Evolutionary conservation across 805 yeast species (phyloP).

Genomic region (Saccharomycopsis olivae): DNA sequence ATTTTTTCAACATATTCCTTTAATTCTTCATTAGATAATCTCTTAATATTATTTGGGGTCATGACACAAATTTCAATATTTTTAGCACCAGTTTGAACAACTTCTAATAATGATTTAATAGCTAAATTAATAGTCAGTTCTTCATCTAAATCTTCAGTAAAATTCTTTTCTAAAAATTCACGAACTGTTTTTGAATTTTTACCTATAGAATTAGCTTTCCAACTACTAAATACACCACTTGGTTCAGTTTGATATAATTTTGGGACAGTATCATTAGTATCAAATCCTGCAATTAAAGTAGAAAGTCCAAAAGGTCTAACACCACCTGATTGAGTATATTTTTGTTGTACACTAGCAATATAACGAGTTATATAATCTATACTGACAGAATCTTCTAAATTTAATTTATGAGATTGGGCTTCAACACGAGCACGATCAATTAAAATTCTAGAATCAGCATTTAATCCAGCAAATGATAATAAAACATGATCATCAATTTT

Average conservation of each 20-base stretch:
- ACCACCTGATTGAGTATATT: constrained; percentile 96
- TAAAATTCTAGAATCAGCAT: constrained; percentile 95
- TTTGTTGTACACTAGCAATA: constrained; percentile 96
- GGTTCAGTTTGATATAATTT: constrained; percentile 93
- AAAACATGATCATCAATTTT: constrained; percentile 84
- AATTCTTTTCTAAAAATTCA: constrained; percentile 88
- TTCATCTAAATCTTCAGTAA: constrained; percentile 50
- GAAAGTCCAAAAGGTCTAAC: constrained; percentile 97
- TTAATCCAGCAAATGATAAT: constrained; percentile 92
- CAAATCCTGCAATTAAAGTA: constrained; percentile 92
- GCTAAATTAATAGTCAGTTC: constrained; percentile 71
- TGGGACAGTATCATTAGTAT: constrained; percentile 71
- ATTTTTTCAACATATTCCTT: constrained; percentile 67
- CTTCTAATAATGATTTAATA: constrained; percentile 81
- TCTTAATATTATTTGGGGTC: constrained; percentile 53
- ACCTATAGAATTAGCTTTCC: constrained; percentile 98
- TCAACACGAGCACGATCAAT: constrained; percentile 94
- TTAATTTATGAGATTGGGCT: constrained; percentile 88
- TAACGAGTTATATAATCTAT: constrained; percentile 87
- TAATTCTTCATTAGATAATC: constrained; percentile 60
- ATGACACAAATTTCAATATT: constrained; percentile 89
- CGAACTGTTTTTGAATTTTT: constrained; percentile 90
- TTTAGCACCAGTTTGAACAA: constrained; percentile 95
- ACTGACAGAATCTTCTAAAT: constrained; percentile 89
- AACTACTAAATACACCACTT: constrained; percentile 90